These are phyloP conservation scores for Aureobasidium sp. DNA, from an alignment of 2,329 filamentous ascomycete genomes.

Conservation along the genomic window DNA sequence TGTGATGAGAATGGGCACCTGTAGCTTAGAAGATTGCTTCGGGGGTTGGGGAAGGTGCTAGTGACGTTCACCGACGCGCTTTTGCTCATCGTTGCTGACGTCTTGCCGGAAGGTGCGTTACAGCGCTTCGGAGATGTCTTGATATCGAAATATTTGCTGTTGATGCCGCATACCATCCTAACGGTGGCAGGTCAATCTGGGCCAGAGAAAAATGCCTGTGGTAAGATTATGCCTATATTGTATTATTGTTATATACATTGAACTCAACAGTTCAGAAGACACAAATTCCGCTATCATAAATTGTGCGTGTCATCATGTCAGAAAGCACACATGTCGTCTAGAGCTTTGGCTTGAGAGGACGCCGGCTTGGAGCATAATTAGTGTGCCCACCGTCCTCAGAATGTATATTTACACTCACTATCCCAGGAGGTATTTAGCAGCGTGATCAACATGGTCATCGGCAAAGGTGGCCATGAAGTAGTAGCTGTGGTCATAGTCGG, in stretches of 20 bases:
- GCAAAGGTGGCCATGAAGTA: conserved; percentile 91
- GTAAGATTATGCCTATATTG: not conserved
- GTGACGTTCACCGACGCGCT: not conserved
- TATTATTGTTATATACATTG: not conserved
- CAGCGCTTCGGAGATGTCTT: not conserved
- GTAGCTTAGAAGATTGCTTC: not conserved
- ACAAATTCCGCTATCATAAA: not conserved
- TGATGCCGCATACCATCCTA: not conserved
- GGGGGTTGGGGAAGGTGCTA: not conserved
- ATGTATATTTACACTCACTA: conserved; percentile 31
- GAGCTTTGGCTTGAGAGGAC: not conserved
- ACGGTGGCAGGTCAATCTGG: not conserved
- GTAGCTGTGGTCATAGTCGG: conserved; percentile 94
- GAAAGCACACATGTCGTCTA: not conserved
- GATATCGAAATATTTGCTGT: not conserved
- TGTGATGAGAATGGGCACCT: too few species aligned
- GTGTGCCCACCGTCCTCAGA: conserved; percentile 4
- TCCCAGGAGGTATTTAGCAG: conserved; percentile 71
- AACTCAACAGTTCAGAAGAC: not conserved
- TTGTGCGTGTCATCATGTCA: not conserved
- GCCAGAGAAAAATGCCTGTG: not conserved
- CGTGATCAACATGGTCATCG: conserved; percentile 84
- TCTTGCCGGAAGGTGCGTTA: not conserved
- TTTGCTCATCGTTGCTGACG: not conserved
- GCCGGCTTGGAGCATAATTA: conserved; percentile 8